phyloP scores from a whole-genome alignment of 257 asterid genomes.

The Hygrophila difformis region DNA sequence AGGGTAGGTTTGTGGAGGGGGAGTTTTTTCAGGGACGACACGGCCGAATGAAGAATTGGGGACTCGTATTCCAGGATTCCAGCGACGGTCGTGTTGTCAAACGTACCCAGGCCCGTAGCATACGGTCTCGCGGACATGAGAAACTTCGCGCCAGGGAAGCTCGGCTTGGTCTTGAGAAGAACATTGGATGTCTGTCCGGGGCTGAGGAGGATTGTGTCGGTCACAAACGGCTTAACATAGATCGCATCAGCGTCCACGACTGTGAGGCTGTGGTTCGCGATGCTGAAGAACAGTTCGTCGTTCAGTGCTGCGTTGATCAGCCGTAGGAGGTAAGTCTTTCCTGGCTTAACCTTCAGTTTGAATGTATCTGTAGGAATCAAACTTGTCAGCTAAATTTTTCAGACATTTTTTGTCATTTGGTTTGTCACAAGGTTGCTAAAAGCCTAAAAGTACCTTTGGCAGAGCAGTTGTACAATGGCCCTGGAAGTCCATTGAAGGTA shows the following conservation, averaged over 20 bases:
- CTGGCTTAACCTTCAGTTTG: constrained; percentile 41
- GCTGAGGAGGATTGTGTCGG: constrained; percentile 30
- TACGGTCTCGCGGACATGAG: constrained; percentile 51
- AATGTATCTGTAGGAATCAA: constrained; percentile 30
- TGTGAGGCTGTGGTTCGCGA: constrained; percentile 44
- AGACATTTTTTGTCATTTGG: background rate
- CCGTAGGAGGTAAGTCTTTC: constrained; percentile 57
- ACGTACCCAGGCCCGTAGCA: constrained; percentile 44
- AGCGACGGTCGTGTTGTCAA: constrained; percentile 46
- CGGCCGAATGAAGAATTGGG: background rate
- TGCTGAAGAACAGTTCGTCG: constrained; percentile 48
- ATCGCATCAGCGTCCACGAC: constrained; percentile 43
- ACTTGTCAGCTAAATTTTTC: too few relatives aligned
- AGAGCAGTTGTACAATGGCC: constrained; percentile 50
- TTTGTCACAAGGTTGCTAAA: too few relatives aligned
- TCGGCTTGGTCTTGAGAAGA: constrained; percentile 30
- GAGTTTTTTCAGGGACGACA: background rate
- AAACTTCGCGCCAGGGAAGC: constrained; percentile 36
- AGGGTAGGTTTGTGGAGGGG: constrained; percentile 18
- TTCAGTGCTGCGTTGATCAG: constrained; percentile 60
- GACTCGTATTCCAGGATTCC: constrained; percentile 37
- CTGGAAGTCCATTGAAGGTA: constrained; percentile 59
- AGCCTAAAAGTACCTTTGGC: constrained; percentile 28
- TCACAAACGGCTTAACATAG: constrained; percentile 50
- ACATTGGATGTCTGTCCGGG: constrained; percentile 70